These are phyloP conservation scores for Oleoguttula mirabilis DNA, from an alignment of 495 filamentous ascomycete species.

Conservation along the genomic window DNA sequence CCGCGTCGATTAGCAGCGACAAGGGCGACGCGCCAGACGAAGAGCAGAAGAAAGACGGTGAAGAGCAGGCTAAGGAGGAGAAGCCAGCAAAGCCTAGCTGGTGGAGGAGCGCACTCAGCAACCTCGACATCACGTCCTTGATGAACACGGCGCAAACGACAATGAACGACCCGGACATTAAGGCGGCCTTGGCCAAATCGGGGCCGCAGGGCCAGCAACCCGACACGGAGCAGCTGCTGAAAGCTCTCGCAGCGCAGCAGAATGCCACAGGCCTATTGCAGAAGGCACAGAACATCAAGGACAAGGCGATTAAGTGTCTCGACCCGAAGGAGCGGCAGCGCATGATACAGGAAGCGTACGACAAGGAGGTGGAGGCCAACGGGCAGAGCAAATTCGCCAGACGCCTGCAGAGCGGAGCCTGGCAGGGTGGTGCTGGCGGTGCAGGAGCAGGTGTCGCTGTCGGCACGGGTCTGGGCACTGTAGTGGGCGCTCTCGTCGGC, in stretches of 20 bases:
- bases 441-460: constrained; percentile 18
- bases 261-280: constrained; percentile 8
- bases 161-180: too few species aligned
- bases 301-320: constrained; percentile 9
- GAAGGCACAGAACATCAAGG: constrained; percentile 9
- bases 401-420: constrained; percentile 12
- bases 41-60: too few species aligned
- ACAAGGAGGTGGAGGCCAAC: constrained; percentile 17
- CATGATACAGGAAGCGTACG: constrained; percentile 17
- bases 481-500: constrained; percentile 16
- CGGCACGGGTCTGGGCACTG: constrained; percentile 17
- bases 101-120: too few species aligned
- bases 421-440: constrained; percentile 20
- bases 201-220: too few species aligned
- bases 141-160: too few species aligned
- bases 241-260: constrained; percentile 10
- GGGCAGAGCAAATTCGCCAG: constrained; percentile 14
- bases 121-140: too few species aligned
- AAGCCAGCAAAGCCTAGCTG: too few species aligned
- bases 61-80: too few species aligned
- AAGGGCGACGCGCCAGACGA: too few species aligned
- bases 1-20: too few species aligned
- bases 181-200: too few species aligned
- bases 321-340: constrained; percentile 14
- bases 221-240: constrained; percentile 7